phyloP scores from a whole-genome alignment of 768 basidiomycete genomes.

The Gymnopilus dilepis region DNA sequence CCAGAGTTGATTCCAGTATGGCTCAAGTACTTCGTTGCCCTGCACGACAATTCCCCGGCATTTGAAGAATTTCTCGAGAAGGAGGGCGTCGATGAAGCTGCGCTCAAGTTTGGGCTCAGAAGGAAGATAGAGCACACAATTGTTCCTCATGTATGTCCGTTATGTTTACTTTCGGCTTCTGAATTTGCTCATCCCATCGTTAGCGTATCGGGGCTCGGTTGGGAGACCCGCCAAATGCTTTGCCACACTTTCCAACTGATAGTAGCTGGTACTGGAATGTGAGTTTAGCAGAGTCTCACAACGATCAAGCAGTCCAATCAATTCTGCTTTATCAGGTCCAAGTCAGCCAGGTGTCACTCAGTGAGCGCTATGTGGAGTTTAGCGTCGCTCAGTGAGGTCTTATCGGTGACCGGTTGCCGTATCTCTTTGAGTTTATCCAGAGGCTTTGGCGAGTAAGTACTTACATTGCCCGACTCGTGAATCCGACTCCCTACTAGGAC shows the following conservation, averaged over 20 bases:
- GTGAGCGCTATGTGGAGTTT: background rate
- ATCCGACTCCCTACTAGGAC: no score
- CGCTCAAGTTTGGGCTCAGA: conserved; percentile 27
- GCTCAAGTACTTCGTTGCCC: conserved; percentile 8
- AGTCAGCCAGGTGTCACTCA: background rate
- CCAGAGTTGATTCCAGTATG: conserved; percentile 7
- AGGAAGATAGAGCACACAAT: conserved; percentile 36
- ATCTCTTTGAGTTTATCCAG: no score
- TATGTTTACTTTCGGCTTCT: background rate
- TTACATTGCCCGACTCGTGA: no score
- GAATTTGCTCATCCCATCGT: background rate
- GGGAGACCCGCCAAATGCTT: conserved; percentile 26
- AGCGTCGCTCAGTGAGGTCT: no score
- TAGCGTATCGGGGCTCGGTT: conserved; percentile 40
- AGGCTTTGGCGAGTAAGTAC: no score
- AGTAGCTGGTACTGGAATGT: conserved; percentile 27
- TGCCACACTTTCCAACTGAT: conserved; percentile 36
- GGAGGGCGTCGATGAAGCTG: conserved; percentile 28
- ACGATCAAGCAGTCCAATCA: background rate
- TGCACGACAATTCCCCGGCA: conserved; percentile 43
- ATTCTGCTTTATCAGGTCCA: background rate
- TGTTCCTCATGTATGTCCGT: conserved; percentile 42
- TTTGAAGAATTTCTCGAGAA: conserved; percentile 40
- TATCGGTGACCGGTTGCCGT: no score
- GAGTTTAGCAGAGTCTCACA: conserved; percentile 1